A percentile compares a stretch with the other conserved stretches of the same genome.
phyloP scores from a whole-genome alignment of 2,329 filamentous ascomycete genomes.

The Penicillium sp. region DNA sequence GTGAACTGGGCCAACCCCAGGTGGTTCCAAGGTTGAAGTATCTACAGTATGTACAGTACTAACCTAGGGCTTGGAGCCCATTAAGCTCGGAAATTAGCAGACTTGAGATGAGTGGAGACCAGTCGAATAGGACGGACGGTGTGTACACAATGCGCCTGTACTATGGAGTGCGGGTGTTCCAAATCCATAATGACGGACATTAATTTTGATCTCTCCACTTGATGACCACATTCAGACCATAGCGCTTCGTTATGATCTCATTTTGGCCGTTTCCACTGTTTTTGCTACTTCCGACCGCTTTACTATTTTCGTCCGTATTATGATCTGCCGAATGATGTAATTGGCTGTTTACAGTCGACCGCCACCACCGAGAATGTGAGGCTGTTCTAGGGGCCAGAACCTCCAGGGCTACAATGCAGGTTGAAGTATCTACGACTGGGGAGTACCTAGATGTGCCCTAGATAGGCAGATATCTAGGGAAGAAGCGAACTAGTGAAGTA shows the following conservation, averaged over 20 bases:
- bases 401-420: not conserved
- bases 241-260: not conserved
- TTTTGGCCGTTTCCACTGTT: not conserved
- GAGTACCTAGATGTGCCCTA: too few relatives aligned
- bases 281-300: not conserved
- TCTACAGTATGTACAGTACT: too few relatives aligned
- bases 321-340: conserved; percentile 13
- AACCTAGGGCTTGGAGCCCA: too few relatives aligned
- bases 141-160: too few relatives aligned
- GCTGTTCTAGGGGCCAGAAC: not conserved
- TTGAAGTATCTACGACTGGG: too few relatives aligned
- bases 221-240: not conserved
- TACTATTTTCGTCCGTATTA: conserved; percentile 1
- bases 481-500: too few relatives aligned
- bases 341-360: conserved; percentile 3
- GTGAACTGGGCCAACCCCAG: too few relatives aligned
- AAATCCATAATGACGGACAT: not conserved
- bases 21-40: too few relatives aligned
- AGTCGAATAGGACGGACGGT: not conserved
- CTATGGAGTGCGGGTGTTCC: not conserved
- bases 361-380: conserved; percentile 6
- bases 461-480: too few relatives aligned
- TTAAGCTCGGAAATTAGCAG: too few relatives aligned
- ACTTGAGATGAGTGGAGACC: not conserved
- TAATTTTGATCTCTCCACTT: not conserved